Conservation (phyloP, 2,329 filamentous ascomycete species). For the Colletotrichum musicola region DNA sequence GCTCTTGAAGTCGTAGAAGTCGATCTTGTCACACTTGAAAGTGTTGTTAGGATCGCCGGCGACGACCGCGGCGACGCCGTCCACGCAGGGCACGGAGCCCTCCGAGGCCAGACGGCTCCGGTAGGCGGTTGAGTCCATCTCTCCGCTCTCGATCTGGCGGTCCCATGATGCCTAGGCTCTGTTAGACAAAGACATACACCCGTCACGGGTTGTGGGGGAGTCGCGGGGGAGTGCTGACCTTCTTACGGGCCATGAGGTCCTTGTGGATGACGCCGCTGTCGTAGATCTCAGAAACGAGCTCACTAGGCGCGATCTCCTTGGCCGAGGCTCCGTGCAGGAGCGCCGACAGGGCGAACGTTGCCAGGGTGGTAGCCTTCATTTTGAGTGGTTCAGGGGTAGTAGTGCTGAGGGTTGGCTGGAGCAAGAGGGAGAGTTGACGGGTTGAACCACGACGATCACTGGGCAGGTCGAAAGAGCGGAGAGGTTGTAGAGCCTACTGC, state of each 20-base stretch:
- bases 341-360: constrained; percentile 32
- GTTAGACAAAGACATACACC: neutral
- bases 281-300: constrained; percentile 39
- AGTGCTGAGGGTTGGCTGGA: constrained; percentile 9
- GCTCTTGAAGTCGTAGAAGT: constrained; percentile 64
- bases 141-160: constrained; percentile 33
- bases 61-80: constrained; percentile 38
- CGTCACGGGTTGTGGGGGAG: neutral
- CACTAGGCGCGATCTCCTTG: constrained; percentile 41
- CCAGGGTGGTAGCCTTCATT: constrained; percentile 37
- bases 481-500: neutral
- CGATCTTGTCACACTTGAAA: constrained; percentile 40
- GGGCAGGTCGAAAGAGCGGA: constrained; percentile 12
- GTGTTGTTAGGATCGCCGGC: constrained; percentile 39
- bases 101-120: constrained; percentile 32
- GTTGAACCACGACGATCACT: constrained; percentile 26
- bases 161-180: constrained; percentile 30
- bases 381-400: constrained; percentile 20
- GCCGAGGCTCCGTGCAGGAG: constrained; percentile 36
- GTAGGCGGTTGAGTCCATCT: constrained; percentile 38
- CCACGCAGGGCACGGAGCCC: constrained; percentile 37
- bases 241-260: constrained; percentile 41
- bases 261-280: constrained; percentile 40
- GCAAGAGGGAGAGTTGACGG: constrained; percentile 7
- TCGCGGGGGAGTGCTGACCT: constrained; percentile 12